Evolutionary conservation across 805 yeast species (phyloP).

Genomic region (Starmerella geochares): DNA sequence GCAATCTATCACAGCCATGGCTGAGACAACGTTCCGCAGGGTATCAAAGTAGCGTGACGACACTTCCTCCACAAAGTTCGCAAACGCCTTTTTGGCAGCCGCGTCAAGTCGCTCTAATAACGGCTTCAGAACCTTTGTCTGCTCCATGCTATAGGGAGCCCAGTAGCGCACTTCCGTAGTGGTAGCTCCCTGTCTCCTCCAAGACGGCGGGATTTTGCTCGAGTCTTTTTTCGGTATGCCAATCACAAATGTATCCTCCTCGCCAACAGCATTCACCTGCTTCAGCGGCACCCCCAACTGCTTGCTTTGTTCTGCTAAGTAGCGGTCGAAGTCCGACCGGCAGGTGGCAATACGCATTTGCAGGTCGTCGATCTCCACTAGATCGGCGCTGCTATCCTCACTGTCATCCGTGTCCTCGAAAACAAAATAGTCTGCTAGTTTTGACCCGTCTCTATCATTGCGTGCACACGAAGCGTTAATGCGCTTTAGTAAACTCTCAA

Average conservation of each 20-base stretch:
- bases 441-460: not conserved
- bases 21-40: slow-evolving; percentile 38
- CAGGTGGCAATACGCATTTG: slow-evolving; percentile 35
- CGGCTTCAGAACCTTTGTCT: slow-evolving; percentile 49
- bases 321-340: slow-evolving; percentile 42
- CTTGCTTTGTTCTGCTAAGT: slow-evolving; percentile 40
- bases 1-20: slow-evolving; percentile 54
- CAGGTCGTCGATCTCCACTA: slow-evolving; percentile 7
- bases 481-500: slow-evolving; percentile 26
- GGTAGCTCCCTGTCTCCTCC: slow-evolving; percentile 71
- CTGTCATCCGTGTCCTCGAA: not conserved
- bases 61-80: slow-evolving; percentile 34
- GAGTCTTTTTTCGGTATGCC: slow-evolving; percentile 58
- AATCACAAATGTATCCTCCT: slow-evolving; percentile 50
- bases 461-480: slow-evolving; percentile 23
- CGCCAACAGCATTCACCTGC: slow-evolving; percentile 49
- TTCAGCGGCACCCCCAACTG: slow-evolving; percentile 48
- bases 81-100: slow-evolving; percentile 42
- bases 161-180: slow-evolving; percentile 60
- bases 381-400: not conserved
- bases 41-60: slow-evolving; percentile 32
- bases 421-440: slow-evolving; percentile 8
- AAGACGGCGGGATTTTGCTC: slow-evolving; percentile 53
- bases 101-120: slow-evolving; percentile 45
- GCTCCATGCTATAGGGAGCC: slow-evolving; percentile 45